Evolutionary conservation across 2,329 filamentous ascomycete genomes (phyloP), one percentile per base, ranked within the genome.

Genomic region (Alternaria gansuensis): DNA sequence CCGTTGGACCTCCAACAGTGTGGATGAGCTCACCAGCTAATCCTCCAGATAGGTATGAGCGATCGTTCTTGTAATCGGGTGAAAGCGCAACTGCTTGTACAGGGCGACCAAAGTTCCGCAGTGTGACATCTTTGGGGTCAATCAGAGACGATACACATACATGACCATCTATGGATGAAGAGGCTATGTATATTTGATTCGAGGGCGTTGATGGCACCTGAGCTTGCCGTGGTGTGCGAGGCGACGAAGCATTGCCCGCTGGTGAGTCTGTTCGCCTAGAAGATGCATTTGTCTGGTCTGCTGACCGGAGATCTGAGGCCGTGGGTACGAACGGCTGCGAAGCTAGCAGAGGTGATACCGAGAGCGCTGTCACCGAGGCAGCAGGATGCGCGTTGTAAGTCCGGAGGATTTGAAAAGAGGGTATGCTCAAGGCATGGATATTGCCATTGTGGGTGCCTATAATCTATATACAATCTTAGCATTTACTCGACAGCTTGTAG

Each of bases 371-470:
- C 41, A 98, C 88, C 17, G 92, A 97, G 40, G 95, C 94, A 9
- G 91, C 90, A 10, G 72, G 72, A 74, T 99, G 96, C 13, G 93
- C 94, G 72, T 94, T 92, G 76, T 98, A 99, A 60, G 91, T 89
- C 71, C 92, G 89, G 39, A 99, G 78, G 4, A 90, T 82, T 66
- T 94, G 88, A 74, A 98, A 90, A 5, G 88, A 86, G 1, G 95
- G 93, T 17, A 98, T 79, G 64, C 92, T 90, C 45, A 97, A 81
- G 62, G 97, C 89, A 82, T 99, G 91, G 71, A 98, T 94, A 72
- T 95, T 97, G 70, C 95, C 95, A 80, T 96, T 97, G 77, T 99
- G 94, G 31, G 95, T 97, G 66, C 94, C 95, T 68, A 96, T 83
- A 63, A 97, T 90, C 91, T 94, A 79, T 48, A 65, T 59, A 65